A percentile compares a stretch with the other conserved stretches of the same genome.
These are phyloP conservation scores for Diaporthe sp. DNA, from an alignment of 2,329 filamentous ascomycete species.

Conservation along the genomic window DNA sequence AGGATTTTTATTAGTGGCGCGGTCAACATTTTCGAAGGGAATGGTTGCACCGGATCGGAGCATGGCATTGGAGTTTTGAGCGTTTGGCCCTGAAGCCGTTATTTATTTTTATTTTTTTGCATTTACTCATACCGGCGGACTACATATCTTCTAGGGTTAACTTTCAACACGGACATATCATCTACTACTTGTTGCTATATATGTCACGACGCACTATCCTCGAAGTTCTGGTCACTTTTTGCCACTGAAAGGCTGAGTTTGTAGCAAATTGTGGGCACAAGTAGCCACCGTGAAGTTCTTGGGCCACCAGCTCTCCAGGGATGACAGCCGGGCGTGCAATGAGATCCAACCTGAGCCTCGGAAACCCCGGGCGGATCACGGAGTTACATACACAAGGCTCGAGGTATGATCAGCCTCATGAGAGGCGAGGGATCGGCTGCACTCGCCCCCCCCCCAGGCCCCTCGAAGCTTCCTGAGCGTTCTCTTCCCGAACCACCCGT, in stretches of 20 bases:
- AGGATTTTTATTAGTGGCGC: background rate
- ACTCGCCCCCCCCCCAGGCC: too few species aligned
- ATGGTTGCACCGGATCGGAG: background rate
- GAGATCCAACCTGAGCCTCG: background rate
- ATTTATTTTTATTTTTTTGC: background rate
- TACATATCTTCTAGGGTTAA: background rate
- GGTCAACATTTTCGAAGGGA: background rate
- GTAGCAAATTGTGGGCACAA: background rate
- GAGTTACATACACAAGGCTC: conserved; percentile 9
- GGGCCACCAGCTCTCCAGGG: background rate
- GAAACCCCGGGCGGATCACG: background rate
- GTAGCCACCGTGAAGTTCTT: background rate
- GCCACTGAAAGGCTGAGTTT: background rate
- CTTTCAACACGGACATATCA: background rate
- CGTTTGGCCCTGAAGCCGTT: background rate
- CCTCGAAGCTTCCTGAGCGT: background rate
- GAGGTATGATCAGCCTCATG: background rate
- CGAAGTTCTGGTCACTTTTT: background rate
- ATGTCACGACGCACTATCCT: too few species aligned
- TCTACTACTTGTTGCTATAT: background rate
- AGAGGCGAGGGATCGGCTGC: background rate
- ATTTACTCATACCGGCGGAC: background rate
- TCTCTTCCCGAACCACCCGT: background rate
- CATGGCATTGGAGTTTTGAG: conserved; percentile 31
- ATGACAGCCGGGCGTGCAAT: background rate